phyloP scores from a whole-genome alignment of 2,329 filamentous ascomycete species.

The Phyllosticta paracitricarpa region DNA sequence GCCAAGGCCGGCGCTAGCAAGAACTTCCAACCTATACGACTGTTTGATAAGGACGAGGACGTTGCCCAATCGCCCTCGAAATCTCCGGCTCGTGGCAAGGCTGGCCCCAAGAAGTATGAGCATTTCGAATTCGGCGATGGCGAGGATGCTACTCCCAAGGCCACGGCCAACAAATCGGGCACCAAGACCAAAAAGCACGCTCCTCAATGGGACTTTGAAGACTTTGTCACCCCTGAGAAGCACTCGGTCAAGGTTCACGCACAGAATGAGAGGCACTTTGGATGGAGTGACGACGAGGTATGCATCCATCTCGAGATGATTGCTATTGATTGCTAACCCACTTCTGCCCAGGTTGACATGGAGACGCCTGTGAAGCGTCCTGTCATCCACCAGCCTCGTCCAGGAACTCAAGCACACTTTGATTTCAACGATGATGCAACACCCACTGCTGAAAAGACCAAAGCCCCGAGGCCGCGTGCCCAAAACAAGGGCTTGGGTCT shows the following conservation, averaged over 20 bases:
- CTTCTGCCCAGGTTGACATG: conserved; percentile 18
- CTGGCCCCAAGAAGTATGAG: conserved; percentile 68
- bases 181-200: conserved; percentile 45
- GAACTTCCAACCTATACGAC: conserved; percentile 42
- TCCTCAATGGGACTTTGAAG: conserved; percentile 78
- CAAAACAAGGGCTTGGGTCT: conserved; percentile 61
- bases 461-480: conserved; percentile 27
- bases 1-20: conserved; percentile 41
- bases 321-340: background rate
- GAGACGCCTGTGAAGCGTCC: conserved; percentile 50
- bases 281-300: conserved; percentile 62
- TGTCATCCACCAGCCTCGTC: conserved; percentile 57
- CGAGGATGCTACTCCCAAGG: conserved; percentile 29
- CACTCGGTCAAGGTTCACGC: conserved; percentile 51
- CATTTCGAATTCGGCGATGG: conserved; percentile 78
- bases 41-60: conserved; percentile 48
- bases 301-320: conserved; percentile 13
- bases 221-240: conserved; percentile 79
- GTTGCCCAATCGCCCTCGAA: conserved; percentile 20
- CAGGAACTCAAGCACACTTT: conserved; percentile 74
- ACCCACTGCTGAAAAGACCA: conserved; percentile 39
- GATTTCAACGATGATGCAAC: conserved; percentile 68
- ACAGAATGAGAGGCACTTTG: conserved; percentile 64
- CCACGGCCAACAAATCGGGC: conserved; percentile 15
- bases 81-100: conserved; percentile 41